Base-by-base conservation (phyloP, 2,329 filamentous ascomycete species). In the Cladorrhinum sp. region DNA sequence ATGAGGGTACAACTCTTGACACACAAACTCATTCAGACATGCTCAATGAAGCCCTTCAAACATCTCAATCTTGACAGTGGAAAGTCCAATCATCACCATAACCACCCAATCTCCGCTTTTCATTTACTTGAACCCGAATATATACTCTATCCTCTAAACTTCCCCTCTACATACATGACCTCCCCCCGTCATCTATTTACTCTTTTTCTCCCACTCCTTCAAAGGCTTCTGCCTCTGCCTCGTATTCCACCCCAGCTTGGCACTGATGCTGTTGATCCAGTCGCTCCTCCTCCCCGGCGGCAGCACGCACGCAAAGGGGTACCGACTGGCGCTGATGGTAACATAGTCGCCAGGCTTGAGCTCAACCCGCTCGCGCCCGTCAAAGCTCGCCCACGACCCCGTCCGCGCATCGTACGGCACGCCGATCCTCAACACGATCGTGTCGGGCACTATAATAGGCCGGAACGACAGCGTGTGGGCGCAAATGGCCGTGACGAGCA, bases 361-460 rank as follows among this genome's bases (percentile, higher is more conserved):
- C 76, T 95, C 90, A n/a, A 91, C 77, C 76, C 92, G 86, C 79
- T 97, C 92, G 63, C 92, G 85, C 1, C 95, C 95, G 74, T 99
- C 95, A 73, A 99, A 99, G 74, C 92, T 96, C n/a, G 93, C 95
- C 94, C 95, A 99, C 46, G 90, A 93, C 67, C 86, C 89, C 3
- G 92, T 92, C 55, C 95, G 82, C 8, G 93, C 91, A 74, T 96
- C 89, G 73, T 96, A 98, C 0, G 95, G 95, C n/a, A 98, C 93
- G 10, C 94, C 95, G 18, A 96, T 83, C 39, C 95, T 86, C 62
- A 99, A 80, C 1, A 98, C 94, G 64, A 98, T 96, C 0, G 94
- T 97, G 75, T 99, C 95, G 0, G 95, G 95, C 2, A 98, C 81
- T 70, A 98, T 95, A 69, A 98, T 95, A n/a, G 94, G 94, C 10